Evolutionary conservation across 768 basidiomycete species (phyloP).

Genomic region (Tricholoma hemisulphureum): DNA sequence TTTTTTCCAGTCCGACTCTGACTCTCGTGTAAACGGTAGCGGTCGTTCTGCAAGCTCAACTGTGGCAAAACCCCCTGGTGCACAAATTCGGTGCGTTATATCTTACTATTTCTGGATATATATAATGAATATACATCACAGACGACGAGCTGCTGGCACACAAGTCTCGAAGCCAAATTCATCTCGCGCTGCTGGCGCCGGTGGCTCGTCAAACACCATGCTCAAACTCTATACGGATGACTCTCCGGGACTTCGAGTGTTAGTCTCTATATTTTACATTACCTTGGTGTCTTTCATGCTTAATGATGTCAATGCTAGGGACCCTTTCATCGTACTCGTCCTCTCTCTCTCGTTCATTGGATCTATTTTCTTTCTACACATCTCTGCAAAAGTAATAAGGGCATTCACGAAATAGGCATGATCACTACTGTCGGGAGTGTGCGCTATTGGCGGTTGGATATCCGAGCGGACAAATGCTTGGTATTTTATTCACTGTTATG

Average conservation of each 20-base stretch:
- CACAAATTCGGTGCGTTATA: constrained; percentile 70
- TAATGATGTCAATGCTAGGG: constrained; percentile 44
- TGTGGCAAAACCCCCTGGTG: constrained; percentile 74
- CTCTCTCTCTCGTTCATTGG: constrained; percentile 96
- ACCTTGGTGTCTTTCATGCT: background rate
- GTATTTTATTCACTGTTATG: constrained; percentile 30
- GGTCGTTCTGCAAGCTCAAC: constrained; percentile 41
- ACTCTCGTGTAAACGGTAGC: constrained; percentile 47
- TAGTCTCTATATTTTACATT: constrained; percentile 22
- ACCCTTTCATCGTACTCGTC: constrained; percentile 95
- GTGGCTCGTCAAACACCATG: constrained; percentile 98
- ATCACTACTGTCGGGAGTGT: background rate
- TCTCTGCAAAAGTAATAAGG: constrained; percentile 91
- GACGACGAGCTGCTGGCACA: constrained; percentile 68
- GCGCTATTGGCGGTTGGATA: constrained; percentile 6
- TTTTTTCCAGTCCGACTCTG: constrained; percentile 73
- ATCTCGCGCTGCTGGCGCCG: constrained; percentile 86
- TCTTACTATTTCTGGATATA: background rate
- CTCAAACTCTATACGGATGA: constrained; percentile 98
- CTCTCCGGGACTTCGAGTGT: constrained; percentile 97
- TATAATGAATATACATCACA: constrained; percentile 25
- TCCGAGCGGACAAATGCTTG: constrained; percentile 10
- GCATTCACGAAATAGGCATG: constrained; percentile 74
- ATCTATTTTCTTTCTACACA: constrained; percentile 98
- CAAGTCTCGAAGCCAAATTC: constrained; percentile 80